These are phyloP conservation scores for Citropsis articulata DNA, from an alignment of 345 rosid species.

Conservation along the genomic window DNA sequence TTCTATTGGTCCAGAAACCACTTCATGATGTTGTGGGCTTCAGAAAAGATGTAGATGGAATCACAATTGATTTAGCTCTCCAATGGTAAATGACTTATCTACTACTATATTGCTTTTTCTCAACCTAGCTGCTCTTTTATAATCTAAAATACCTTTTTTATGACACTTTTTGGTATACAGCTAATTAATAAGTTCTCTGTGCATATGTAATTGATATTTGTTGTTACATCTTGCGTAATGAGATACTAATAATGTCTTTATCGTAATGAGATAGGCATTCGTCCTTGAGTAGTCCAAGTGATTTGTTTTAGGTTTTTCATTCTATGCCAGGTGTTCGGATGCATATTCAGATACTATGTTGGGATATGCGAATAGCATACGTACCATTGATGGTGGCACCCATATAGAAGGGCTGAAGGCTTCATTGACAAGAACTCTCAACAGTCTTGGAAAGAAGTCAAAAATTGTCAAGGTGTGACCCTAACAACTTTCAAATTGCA, in stretches of 20 bases:
- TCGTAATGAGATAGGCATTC: not conserved
- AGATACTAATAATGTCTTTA: not conserved
- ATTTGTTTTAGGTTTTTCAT: slow-evolving; percentile 15
- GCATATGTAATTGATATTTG: not conserved
- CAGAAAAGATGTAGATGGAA: slow-evolving; percentile 63
- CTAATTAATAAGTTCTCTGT: not conserved
- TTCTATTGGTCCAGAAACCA: slow-evolving; percentile 52
- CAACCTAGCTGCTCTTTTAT: not conserved
- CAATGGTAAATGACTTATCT: slow-evolving; percentile 67
- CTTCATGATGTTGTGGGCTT: slow-evolving; percentile 87
- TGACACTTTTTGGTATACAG: not conserved
- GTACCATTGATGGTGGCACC: slow-evolving; percentile 96
- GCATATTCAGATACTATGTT: slow-evolving; percentile 94
- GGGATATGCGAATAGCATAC: slow-evolving; percentile 97
- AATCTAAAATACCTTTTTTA: not conserved
- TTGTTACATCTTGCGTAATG: not conserved
- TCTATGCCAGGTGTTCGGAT: slow-evolving; percentile 79
- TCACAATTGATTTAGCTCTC: slow-evolving; percentile 70
- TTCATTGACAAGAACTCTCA: slow-evolving; percentile 88
- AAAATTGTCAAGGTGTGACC: slow-evolving; percentile 72
- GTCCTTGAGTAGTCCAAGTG: slow-evolving; percentile 5
- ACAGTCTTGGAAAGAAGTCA: slow-evolving; percentile 80
- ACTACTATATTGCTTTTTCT: not conserved
- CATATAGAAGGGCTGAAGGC: slow-evolving; percentile 93
- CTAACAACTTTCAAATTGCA: not conserved